Conservation (phyloP, 2,329 filamentous ascomycete genomes). For the Aspergillus brasiliensis region DNA sequence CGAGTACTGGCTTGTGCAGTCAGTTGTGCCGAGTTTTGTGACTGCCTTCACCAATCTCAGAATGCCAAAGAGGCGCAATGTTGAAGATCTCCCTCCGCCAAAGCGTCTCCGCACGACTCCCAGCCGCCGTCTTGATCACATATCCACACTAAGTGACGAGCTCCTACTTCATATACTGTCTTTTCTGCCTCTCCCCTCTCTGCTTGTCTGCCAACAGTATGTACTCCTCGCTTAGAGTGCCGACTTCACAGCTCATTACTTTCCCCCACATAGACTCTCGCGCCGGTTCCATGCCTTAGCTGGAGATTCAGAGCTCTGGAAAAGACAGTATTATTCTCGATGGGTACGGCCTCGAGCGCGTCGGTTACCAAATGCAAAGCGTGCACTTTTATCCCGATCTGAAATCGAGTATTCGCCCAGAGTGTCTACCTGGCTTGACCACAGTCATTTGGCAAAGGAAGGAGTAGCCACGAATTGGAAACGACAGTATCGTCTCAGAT, state of each 20-base stretch:
- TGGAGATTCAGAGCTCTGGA: slow-evolving; percentile 87
- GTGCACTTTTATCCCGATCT: slow-evolving; percentile 37
- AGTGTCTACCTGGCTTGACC: slow-evolving; percentile 63
- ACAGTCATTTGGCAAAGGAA: slow-evolving; percentile 57
- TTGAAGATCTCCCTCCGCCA: slow-evolving; percentile 26
- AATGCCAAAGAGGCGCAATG: slow-evolving; percentile 39
- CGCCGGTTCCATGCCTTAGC: slow-evolving; percentile 72
- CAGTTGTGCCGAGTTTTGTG: not conserved
- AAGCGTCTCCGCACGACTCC: slow-evolving; percentile 49
- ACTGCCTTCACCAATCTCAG: slow-evolving; percentile 8
- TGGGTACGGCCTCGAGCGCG: slow-evolving; percentile 82
- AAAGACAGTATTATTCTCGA: slow-evolving; percentile 79
- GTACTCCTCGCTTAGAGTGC: slow-evolving; percentile 3
- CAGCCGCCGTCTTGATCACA: slow-evolving; percentile 52
- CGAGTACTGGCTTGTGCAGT: not conserved
- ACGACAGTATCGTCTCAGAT: slow-evolving; percentile 78
- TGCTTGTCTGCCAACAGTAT: slow-evolving; percentile 66
- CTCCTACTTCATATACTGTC: slow-evolving; percentile 81
- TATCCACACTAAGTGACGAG: slow-evolving; percentile 82
- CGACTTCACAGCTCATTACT: not conserved
- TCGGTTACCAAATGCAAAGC: slow-evolving; percentile 69
- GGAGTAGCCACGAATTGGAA: slow-evolving; percentile 73
- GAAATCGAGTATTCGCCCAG: slow-evolving; percentile 56
- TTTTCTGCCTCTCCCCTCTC: slow-evolving; percentile 68
- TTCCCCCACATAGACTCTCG: slow-evolving; percentile 50